phyloP scores from a whole-genome alignment of 2,329 filamentous ascomycete species.

The Juglanconis sp. region DNA sequence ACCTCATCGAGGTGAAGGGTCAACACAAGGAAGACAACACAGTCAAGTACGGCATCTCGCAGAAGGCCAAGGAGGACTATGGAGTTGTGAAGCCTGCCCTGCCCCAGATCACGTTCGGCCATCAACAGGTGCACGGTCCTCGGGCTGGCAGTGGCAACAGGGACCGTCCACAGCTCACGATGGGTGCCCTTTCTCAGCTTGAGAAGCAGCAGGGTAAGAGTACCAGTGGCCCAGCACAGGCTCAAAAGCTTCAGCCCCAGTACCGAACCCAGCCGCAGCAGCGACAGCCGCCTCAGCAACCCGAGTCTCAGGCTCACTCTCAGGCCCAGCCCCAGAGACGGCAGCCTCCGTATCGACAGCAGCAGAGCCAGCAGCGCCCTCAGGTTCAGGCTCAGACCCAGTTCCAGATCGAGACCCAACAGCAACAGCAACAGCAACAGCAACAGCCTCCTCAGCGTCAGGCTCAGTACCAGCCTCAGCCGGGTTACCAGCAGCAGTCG shows the following conservation, averaged over 20 bases:
- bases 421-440: neutral
- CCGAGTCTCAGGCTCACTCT: neutral
- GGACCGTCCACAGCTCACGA: neutral
- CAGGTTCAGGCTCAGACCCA: neutral
- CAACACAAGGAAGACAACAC: constrained; percentile 30
- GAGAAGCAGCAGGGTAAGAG: neutral
- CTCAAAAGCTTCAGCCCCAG: no score
- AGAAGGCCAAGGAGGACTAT: constrained; percentile 17
- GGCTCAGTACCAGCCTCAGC: neutral
- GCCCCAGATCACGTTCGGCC: constrained; percentile 17
- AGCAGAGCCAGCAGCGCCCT: neutral
- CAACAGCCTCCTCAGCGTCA: neutral
- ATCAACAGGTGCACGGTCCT: constrained; percentile 3
- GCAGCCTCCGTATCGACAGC: no score
- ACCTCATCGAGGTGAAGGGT: constrained; percentile 33
- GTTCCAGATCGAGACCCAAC: neutral
- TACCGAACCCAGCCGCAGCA: neutral
- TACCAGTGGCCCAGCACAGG: no score
- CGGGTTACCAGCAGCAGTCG: neutral
- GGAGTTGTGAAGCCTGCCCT: constrained; percentile 14
- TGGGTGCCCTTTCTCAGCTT: neutral
- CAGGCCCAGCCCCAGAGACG: neutral
- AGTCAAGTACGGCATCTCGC: constrained; percentile 29
- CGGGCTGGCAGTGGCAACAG: neutral
- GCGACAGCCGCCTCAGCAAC: neutral